Evolutionary conservation across 2,329 filamentous ascomycete genomes (phyloP).

Genomic region (Rutstroemia sydowiana): DNA sequence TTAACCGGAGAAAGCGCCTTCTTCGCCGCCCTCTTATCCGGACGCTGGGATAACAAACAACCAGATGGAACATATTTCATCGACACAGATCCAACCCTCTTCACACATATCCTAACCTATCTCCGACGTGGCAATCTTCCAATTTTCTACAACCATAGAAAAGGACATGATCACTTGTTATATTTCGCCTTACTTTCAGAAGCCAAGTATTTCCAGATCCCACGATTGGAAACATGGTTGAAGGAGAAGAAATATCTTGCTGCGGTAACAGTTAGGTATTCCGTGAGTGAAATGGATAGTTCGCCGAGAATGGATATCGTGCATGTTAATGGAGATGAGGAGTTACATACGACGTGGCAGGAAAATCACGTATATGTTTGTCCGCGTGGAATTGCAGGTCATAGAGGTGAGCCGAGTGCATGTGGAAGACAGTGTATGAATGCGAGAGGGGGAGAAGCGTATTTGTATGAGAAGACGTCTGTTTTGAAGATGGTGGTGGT

Average conservation of each 20-base stretch:
- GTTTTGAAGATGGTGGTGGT: background rate
- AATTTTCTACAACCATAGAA: conserved; percentile 29
- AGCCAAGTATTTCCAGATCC: conserved; percentile 31
- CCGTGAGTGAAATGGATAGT: background rate
- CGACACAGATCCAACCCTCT: conserved; percentile 32
- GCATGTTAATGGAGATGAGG: background rate
- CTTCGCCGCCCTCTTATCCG: conserved; percentile 17
- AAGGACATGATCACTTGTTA: conserved; percentile 30
- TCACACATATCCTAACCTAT: conserved; percentile 32
- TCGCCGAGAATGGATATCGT: background rate
- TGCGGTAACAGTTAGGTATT: background rate
- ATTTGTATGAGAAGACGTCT: background rate
- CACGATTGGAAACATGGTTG: conserved; percentile 26
- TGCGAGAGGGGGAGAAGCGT: background rate
- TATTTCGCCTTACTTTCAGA: conserved; percentile 30
- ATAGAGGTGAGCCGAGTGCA: conserved; percentile 10
- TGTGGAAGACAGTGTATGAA: conserved; percentile 1
- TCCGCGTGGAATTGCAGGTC: conserved; percentile 20
- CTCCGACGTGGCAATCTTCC: conserved; percentile 30
- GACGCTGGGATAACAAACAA: conserved; percentile 19
- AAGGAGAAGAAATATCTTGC: conserved; percentile 8
- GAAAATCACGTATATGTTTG: conserved; percentile 37
- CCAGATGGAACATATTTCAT: conserved; percentile 33
- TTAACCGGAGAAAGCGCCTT: background rate
- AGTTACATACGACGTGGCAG: conserved; percentile 9